Evolutionary conservation across 345 rosid genomes (phyloP).

Genomic region (Heritiera fomes): DNA sequence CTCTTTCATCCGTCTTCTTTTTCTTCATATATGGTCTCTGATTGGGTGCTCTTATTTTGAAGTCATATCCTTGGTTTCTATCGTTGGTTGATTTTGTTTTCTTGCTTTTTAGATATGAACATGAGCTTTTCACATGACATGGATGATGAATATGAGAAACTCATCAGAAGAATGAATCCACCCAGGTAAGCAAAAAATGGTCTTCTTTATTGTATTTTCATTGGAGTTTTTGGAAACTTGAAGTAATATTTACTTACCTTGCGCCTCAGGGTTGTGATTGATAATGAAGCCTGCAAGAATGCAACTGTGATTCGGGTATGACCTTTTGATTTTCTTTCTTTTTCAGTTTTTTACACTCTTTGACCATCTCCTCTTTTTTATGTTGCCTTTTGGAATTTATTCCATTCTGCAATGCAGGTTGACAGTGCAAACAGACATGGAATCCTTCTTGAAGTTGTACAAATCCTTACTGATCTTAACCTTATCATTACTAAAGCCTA

Average conservation of each 20-base stretch:
- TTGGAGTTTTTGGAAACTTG: neutral
- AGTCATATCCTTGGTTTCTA: neutral
- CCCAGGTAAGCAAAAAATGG: slow-evolving; percentile 53
- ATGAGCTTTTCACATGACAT: slow-evolving; percentile 71
- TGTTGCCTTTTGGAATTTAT: slow-evolving; percentile 20
- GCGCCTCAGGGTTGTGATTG: slow-evolving; percentile 83
- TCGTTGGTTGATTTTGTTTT: neutral
- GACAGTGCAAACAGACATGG: slow-evolving; percentile 95
- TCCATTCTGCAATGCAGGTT: slow-evolving; percentile 48
- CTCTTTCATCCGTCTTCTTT: neutral
- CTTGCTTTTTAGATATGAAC: slow-evolving; percentile 46
- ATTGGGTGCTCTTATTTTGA: slow-evolving; percentile 19
- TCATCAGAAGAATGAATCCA: slow-evolving; percentile 87
- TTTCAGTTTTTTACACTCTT: neutral
- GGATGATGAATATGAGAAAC: slow-evolving; percentile 87
- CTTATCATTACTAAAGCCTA: slow-evolving; percentile 83
- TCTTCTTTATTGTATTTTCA: slow-evolving; percentile 20
- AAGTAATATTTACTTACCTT: neutral
- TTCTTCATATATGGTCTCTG: neutral
- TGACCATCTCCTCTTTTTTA: slow-evolving; percentile 10
- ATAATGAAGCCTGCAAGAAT: slow-evolving; percentile 79
- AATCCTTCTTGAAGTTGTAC: slow-evolving; percentile 93
- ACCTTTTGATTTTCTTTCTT: neutral
- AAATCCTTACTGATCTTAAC: slow-evolving; percentile 88
- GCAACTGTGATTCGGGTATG: slow-evolving; percentile 86